Evolutionary conservation across 805 yeast genomes (phyloP), one percentile per base, ranked within the genome.

Genomic region (Cyberlindnera euphorbiae): DNA sequence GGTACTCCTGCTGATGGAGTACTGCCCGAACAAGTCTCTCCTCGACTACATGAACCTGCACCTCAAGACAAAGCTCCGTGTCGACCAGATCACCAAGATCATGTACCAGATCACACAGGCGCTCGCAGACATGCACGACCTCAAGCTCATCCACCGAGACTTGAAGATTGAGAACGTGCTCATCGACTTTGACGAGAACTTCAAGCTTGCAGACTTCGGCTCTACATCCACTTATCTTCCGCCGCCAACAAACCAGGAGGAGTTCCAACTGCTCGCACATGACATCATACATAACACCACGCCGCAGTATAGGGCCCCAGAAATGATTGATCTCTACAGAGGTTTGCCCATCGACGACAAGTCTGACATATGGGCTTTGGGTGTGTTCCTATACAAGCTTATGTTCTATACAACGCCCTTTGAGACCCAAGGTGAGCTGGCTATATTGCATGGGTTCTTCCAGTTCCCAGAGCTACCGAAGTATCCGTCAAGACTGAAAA

Each of bases 291-390:
- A 80, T 45, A 95, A 90, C 55, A 90, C 98, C 0, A 90, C 98
- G 4, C 95, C 96, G 12, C 98, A 93, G 59, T 90, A 90, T 57
- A 69, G 98, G 45, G 71, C 94, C 0, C 98, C 98, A 0, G 98
- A 90, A 56, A 93, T 90, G 97, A 75, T 90, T 38, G 97, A 90
- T 60, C 69, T 89, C 17, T 81, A 82, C 56, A 67, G 87, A 31
- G 84, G 88, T 6, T 64, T 78, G 31, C 93, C 96, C 2, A 83
- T 90, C 27, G 93, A 90, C 59, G 94, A 89, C 52, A 87, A 87
- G 59, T 72, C 90, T 7, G 98, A 90, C 62, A 84, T 90, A 32
- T 90, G 98, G 98, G 98, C 98, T 0, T 64, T 90, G 32, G 98
- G 98, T 9, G 81, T 93, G 22, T 85, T 93, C 44, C 67, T 93